These are phyloP conservation scores for Vitis amurensis DNA, from an alignment of 164 flowering plant species.

Conservation along the genomic window DNA sequence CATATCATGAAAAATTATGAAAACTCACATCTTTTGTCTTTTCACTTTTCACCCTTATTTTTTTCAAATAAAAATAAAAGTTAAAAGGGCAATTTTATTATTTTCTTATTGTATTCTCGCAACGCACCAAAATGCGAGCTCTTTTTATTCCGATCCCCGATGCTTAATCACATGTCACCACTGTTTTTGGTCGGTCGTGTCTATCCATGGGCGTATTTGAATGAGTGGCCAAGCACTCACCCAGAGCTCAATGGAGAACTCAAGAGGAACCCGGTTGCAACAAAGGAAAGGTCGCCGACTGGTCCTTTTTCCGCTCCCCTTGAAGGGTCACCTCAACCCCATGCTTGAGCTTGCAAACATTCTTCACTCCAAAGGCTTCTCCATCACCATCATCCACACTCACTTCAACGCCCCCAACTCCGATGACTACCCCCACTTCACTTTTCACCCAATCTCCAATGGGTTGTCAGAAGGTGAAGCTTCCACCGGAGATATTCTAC, in stretches of 20 bases:
- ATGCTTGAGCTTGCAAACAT: constrained; percentile 47
- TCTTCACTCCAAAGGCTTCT: constrained; percentile 48
- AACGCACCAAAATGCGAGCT: too few relatives aligned
- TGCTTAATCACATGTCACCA: too few relatives aligned
- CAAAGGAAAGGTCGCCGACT: constrained; percentile 19
- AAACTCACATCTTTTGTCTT: too few relatives aligned
- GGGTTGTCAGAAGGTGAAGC: constrained; percentile 13
- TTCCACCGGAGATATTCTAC: constrained; percentile 2
- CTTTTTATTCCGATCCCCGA: too few relatives aligned
- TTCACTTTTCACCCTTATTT: too few relatives aligned
- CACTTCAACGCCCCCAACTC: constrained; percentile 43
- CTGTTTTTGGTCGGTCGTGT: too few relatives aligned
- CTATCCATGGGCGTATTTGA: too few relatives aligned
- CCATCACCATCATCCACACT: constrained; percentile 45
- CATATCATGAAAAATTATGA: too few relatives aligned
- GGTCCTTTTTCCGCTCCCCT: constrained; percentile 38
- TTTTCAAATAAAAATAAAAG: too few relatives aligned
- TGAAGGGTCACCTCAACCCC: constrained; percentile 54
- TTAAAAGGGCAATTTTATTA: too few relatives aligned
- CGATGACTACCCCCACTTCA: constrained; percentile 34
- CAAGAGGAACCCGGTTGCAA: neutral
- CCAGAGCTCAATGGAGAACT: neutral
- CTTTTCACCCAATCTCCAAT: constrained; percentile 28
- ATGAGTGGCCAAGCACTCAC: too few relatives aligned
- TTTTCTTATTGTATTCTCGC: too few relatives aligned